Evolutionary conservation across 352 stramenopile species (phyloP), one percentile per base, ranked within the genome.

Genomic region (Globisporangium polare): DNA sequence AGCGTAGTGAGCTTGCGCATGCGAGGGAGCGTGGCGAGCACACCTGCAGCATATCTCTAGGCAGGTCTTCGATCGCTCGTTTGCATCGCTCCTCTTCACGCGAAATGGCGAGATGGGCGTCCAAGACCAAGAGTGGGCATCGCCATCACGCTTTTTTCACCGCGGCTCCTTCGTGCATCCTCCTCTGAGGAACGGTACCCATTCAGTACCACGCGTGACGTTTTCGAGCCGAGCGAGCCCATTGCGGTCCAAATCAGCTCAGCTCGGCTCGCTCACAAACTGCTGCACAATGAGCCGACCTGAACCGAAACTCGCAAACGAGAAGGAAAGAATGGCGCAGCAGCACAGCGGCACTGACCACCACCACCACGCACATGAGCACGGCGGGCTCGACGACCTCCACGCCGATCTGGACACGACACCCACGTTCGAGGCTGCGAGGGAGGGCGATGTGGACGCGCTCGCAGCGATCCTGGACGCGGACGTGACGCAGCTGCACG

Each of bases 361-460:
- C 39, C 12, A 17, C 45, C 46, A 53, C 46, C 46, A 53, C 17
- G 42, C 61, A 43, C 51, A 60, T 39, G 22, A 60, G 17, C 76
- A 83, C 62, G 72, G 80, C 18, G 81, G 81, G 17, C 66, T 89
- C 45, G 80, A 90, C 58, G 80, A 86, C 52, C 65, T 90, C 43
- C 80, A 92, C 69, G 72, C 75, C 17, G 73, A 85, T 41, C 58
- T 84, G 52, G 81, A 89, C 63, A 84, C 73, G 55, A 87, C 74
- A 26, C 72, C 74, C 8, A 62, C 84, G 39, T 80, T 90, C 58
- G 79, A 85, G 17, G 72, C 77, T 27, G 80, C 78, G 33, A 74
- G 83, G 37, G 80, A 80, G n/a, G 73, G 72, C 22, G 62, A 72
- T 41, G 42, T 78, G 17, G 66, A 72, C 2, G 63, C 72, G 56